These are phyloP conservation scores for Salix viminalis DNA, from an alignment of 345 rosid species.

Conservation along the genomic window DNA sequence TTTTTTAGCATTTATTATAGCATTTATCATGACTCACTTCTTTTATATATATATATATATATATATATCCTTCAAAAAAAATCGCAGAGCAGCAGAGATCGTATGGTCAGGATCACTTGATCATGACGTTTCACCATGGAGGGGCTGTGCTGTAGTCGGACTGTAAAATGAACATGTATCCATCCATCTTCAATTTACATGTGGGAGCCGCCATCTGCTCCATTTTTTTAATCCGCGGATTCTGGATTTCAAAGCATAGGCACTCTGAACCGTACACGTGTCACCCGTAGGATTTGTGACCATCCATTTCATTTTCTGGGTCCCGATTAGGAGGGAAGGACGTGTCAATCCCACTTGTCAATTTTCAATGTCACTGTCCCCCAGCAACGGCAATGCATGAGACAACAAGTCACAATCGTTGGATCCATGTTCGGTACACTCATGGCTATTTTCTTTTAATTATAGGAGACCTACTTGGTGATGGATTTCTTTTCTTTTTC, in stretches of 20 bases:
- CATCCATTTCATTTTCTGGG: constrained; percentile 7
- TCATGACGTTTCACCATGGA: neutral
- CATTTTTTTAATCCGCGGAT: constrained; percentile 13
- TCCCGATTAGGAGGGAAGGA: constrained; percentile 14
- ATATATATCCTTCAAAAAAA: too few relatives aligned
- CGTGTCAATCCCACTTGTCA: constrained; percentile 14
- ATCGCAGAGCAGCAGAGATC: constrained; percentile 3
- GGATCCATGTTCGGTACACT: constrained; percentile 5
- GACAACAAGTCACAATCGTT: constrained; percentile 34
- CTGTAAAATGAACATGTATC: neutral
- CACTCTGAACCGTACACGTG: constrained; percentile 26
- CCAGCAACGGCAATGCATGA: constrained; percentile 19
- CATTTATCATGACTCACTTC: too few relatives aligned
- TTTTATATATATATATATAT: too few relatives aligned
- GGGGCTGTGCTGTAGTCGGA: neutral
- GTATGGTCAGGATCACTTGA: constrained; percentile 4
- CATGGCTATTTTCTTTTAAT: neutral
- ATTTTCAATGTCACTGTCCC: constrained; percentile 24
- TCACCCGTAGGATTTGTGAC: constrained; percentile 18
- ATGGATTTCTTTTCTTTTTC: neutral
- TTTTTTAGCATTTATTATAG: too few relatives aligned
- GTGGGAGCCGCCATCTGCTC: neutral
- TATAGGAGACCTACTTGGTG: too few relatives aligned
- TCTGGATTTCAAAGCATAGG: constrained; percentile 12
- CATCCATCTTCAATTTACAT: neutral